phyloP scores from a whole-genome alignment of 306 rosid genomes.

The Arachis stenosperma region DNA sequence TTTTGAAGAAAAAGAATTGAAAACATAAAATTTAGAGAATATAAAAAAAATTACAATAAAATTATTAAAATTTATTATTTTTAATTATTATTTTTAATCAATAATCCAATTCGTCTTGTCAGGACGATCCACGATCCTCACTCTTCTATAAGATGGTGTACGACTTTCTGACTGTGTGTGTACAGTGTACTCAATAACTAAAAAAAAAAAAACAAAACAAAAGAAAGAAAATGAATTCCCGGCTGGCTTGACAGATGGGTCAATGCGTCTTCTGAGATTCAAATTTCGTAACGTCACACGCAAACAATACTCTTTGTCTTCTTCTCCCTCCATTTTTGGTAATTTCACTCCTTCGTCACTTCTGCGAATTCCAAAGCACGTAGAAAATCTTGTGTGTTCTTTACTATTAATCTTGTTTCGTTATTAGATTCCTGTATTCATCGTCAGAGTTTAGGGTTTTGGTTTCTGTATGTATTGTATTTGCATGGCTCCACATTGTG shows the following conservation, averaged over 20 bases:
- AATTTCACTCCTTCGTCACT: background rate
- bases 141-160: no score
- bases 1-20: no score
- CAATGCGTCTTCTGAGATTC: background rate
- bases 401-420: background rate
- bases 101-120: no score
- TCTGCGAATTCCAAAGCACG: background rate
- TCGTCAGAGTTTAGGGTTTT: slow-evolving; percentile 51
- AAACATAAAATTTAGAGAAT: no score
- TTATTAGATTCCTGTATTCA: slow-evolving; percentile 14
- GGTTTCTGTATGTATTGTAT: slow-evolving; percentile 26
- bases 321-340: background rate
- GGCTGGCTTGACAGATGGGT: slow-evolving; percentile 49
- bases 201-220: background rate
- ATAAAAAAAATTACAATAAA: no score
- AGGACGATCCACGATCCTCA: no score
- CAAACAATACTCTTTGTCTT: background rate
- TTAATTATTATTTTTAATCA: no score
- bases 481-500: slow-evolving; percentile 30
- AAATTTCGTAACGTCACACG: background rate
- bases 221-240: slow-evolving; percentile 3
- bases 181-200: no score
- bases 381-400: slow-evolving; percentile 7
- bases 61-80: no score
- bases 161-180: no score